phyloP scores from a whole-genome alignment of 169 alveolate species.

The Plasmodium yoelii region DNA sequence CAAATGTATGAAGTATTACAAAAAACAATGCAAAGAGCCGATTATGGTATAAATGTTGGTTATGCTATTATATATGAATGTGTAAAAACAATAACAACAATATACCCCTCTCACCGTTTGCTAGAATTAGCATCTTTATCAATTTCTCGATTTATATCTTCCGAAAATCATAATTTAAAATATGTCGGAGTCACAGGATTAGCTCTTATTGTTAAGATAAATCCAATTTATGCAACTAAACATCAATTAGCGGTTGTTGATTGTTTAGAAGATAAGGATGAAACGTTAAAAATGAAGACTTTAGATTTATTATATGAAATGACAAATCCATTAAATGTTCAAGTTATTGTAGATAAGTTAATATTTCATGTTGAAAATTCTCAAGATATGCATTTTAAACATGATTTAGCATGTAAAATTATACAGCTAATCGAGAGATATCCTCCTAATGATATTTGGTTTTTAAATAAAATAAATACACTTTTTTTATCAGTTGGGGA shows the following conservation, averaged over 20 bases:
- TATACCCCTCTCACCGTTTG: constrained; percentile 90
- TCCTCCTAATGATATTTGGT: constrained; percentile 74
- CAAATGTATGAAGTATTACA: constrained; percentile 93
- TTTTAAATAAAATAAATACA: constrained; percentile 57
- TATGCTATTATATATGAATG: constrained; percentile 95
- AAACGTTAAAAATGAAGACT: constrained; percentile 93
- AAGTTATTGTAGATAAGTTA: constrained; percentile 93
- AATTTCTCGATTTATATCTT: constrained; percentile 87
- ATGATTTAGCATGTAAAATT: constrained; percentile 73
- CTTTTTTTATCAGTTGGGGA: constrained; percentile 71
- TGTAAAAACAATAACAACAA: constrained; percentile 92
- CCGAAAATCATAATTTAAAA: constrained; percentile 92
- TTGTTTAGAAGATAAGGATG: constrained; percentile 96
- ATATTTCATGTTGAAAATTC: constrained; percentile 77
- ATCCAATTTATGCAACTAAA: constrained; percentile 91
- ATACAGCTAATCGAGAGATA: constrained; percentile 68
- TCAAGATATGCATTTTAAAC: constrained; percentile 66
- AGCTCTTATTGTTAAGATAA: constrained; percentile 90
- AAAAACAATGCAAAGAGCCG: constrained; percentile 89
- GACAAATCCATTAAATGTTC: constrained; percentile 94
- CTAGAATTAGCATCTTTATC: constrained; percentile 90
- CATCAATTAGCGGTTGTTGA: constrained; percentile 93
- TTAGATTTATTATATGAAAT: constrained; percentile 93
- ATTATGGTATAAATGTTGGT: constrained; percentile 91
- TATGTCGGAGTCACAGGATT: constrained; percentile 94